These are phyloP conservation scores for Sanghuangporus baumii DNA, from an alignment of 1,284 basidiomycete genomes.

Conservation along the genomic window DNA sequence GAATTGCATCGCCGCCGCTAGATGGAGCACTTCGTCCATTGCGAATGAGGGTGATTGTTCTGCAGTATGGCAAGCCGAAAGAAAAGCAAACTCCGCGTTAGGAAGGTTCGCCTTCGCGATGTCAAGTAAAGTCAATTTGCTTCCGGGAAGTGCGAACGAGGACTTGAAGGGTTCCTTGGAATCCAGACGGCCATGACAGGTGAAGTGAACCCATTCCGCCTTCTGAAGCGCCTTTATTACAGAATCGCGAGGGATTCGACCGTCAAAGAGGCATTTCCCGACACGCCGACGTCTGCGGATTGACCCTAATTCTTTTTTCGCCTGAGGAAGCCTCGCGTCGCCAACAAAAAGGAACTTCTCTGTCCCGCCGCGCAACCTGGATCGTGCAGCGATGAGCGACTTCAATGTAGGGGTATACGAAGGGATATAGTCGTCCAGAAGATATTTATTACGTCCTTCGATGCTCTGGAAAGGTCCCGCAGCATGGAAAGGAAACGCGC, in stretches of 20 bases:
- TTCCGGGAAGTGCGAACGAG: not conserved
- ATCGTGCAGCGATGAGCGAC: constrained; percentile 24
- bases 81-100: constrained; percentile 32
- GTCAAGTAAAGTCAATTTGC: constrained; percentile 23
- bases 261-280: not conserved
- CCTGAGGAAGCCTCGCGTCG: not conserved
- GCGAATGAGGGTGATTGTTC: not conserved
- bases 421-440: constrained; percentile 29
- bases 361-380: not conserved
- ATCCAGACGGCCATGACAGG: not conserved
- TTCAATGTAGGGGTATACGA: constrained; percentile 36
- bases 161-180: not conserved
- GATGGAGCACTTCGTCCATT: constrained; percentile 31
- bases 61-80: constrained; percentile 29
- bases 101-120: constrained; percentile 24
- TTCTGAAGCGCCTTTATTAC: not conserved
- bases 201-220: not conserved
- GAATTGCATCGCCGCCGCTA: constrained; percentile 31
- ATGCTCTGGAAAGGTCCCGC: not conserved
- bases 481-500: constrained; percentile 33
- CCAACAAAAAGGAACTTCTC: not conserved
- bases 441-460: not conserved
- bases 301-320: not conserved
- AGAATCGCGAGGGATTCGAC: not conserved
- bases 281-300: not conserved